A percentile compares a stretch with the other conserved stretches of the same genome.
Conservation (phyloP, 768 basidiomycete genomes). For the Suillus americanus region DNA sequence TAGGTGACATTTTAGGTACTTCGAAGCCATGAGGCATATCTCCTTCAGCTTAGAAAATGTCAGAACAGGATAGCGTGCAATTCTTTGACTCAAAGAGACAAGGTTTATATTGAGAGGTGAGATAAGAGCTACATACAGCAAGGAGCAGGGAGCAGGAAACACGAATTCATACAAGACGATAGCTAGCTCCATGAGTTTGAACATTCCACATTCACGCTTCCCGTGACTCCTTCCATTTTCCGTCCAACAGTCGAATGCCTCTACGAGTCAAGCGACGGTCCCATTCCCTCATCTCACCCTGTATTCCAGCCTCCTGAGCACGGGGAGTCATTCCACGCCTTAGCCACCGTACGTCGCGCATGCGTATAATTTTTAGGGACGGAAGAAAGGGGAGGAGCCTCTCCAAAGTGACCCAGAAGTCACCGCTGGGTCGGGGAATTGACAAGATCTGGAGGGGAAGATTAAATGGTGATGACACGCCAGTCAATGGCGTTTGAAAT, state of each 20-base stretch:
- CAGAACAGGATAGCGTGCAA: not conserved
- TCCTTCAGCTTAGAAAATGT: not conserved
- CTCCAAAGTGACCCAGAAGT: slow-evolving; percentile 59
- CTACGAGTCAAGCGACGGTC: slow-evolving; percentile 55
- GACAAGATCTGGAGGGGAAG: slow-evolving; percentile 61
- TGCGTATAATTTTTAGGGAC: slow-evolving; percentile 52
- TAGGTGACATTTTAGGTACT: slow-evolving; percentile 60
- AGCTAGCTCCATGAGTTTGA: not conserved
- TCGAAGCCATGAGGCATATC: slow-evolving; percentile 13
- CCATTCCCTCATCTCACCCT: slow-evolving; percentile 82
- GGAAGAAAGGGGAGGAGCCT: slow-evolving; percentile 56
- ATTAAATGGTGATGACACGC: slow-evolving; percentile 29
- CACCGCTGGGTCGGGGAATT: slow-evolving; percentile 67
- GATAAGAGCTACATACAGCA: not conserved
- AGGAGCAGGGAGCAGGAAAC: not conserved
- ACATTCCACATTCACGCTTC: slow-evolving; percentile 10
- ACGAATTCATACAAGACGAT: not conserved
- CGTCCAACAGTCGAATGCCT: slow-evolving; percentile 65
- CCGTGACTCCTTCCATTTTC: slow-evolving; percentile 60
- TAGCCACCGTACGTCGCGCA: slow-evolving; percentile 73
- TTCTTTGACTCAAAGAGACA: not conserved
- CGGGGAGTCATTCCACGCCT: slow-evolving; percentile 60
- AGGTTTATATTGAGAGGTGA: not conserved
- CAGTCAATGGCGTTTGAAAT: slow-evolving; percentile 7
- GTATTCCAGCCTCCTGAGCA: slow-evolving; percentile 73